Evolutionary conservation across 2,329 filamentous ascomycete genomes (phyloP), one percentile per base, ranked within the genome.

Genomic region (Ophiosphaerella korrae): DNA sequence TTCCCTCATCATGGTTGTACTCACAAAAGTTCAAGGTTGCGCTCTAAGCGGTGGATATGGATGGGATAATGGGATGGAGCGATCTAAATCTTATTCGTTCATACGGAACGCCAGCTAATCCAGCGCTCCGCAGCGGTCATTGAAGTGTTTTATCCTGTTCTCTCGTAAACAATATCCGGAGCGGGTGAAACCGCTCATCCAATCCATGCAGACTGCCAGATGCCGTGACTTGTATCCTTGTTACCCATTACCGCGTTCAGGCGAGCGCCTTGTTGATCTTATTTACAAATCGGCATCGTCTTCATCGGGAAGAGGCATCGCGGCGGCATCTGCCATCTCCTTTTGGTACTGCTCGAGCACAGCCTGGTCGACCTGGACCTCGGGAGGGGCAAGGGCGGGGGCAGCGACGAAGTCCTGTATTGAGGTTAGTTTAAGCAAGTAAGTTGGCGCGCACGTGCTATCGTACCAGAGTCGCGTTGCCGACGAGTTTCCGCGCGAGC

Each of bases 401-500:
- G 91, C 92, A 70, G 94, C 94, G 70, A 97, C 93, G 74, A 99
- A 97, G 78, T 97, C 93, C 91, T 96, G 38, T 1, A 2, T 24
- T 29, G 31, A 26, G 12, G 48, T 66, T 63, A 67, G 62, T 43
- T 32, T 32, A 26, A 58, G 60, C 23, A 38, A 32, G 37, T 29
- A 16, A n/a, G 18, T 26, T 35, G 14, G 14, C 26, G 13, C 12
- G 18, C 12, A 12, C 5, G 26, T 29, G 33, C 7, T 13, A 18
- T 80, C 88, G 68, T 81, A 94, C 90, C 76, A 96, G 80, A 73
- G 81, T 78, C 71, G 90, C 83, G 85, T 97, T 97, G 79, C 93
- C 94, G 69, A 96, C 92, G 52, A 99, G 88, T 88, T 99, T 99
- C 78, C 94, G 88, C 68, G 92, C 93, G 71, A 99, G 88, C 94